A percentile compares a stretch with the other conserved stretches of the same genome.
phyloP scores from a whole-genome alignment of 495 filamentous ascomycete species.

The Staphylotrichum tortipilum region DNA sequence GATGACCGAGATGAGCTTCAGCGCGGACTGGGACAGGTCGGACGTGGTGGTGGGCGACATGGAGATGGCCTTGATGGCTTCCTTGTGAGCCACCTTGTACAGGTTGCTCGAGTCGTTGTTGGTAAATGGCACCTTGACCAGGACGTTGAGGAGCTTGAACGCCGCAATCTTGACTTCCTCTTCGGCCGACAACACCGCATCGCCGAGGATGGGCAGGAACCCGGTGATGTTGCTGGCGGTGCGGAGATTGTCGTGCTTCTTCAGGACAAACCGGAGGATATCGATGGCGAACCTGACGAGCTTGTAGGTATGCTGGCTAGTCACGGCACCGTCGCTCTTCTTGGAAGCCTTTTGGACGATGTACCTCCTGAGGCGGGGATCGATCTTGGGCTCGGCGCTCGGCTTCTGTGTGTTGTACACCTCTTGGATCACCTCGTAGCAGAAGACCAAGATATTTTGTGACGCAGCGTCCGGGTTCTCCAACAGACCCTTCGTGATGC shows the following conservation, averaged over 20 bases:
- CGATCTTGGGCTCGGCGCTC: slow-evolving; percentile 36
- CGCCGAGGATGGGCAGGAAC: slow-evolving; percentile 81
- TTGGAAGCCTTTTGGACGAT: slow-evolving; percentile 66
- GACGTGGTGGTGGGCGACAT: slow-evolving; percentile 62
- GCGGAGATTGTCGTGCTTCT: slow-evolving; percentile 70
- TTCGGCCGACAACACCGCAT: slow-evolving; percentile 68
- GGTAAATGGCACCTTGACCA: slow-evolving; percentile 75
- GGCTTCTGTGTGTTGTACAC: slow-evolving; percentile 56
- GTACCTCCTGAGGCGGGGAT: slow-evolving; percentile 60
- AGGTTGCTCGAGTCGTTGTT: slow-evolving; percentile 61
- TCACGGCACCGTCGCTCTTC: slow-evolving; percentile 55
- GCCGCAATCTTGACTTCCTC: slow-evolving; percentile 86
- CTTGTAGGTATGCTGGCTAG: slow-evolving; percentile 72
- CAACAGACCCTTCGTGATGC: slow-evolving; percentile 73
- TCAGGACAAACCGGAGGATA: slow-evolving; percentile 67
- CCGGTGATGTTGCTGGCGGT: slow-evolving; percentile 70
- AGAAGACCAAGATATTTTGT: slow-evolving; percentile 77
- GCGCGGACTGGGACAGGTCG: slow-evolving; percentile 72
- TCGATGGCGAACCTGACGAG: slow-evolving; percentile 80
- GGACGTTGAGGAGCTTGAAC: slow-evolving; percentile 70
- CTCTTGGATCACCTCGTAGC: slow-evolving; percentile 84
- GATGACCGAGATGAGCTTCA: slow-evolving; percentile 80
- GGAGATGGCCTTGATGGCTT: slow-evolving; percentile 59
- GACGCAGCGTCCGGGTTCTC: slow-evolving; percentile 67
- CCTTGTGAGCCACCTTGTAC: slow-evolving; percentile 75